phyloP scores from a whole-genome alignment of 192 early-diverging fungal species.

The Umbelopsis isabellina region DNA sequence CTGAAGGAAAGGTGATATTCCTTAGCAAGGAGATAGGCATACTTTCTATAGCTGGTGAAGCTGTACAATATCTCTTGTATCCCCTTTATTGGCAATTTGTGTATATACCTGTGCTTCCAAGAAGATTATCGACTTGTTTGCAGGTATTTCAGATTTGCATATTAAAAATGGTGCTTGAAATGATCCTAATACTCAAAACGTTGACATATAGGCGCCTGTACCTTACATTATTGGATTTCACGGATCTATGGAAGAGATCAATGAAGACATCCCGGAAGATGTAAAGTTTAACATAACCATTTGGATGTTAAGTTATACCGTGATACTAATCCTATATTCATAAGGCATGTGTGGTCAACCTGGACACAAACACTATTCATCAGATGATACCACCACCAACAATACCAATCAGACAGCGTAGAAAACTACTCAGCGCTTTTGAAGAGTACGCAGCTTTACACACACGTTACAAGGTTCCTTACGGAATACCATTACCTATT shows the following conservation, averaged over 20 bases:
- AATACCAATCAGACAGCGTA: constrained; percentile 63
- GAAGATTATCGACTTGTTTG: constrained; percentile 55
- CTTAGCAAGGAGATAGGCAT: constrained; percentile 68
- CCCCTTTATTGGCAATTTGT: constrained; percentile 82
- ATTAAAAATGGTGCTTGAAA: background rate
- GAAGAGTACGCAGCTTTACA: constrained; percentile 57
- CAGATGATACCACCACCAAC: constrained; percentile 43
- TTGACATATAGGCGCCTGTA: constrained; percentile 66
- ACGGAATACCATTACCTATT: constrained; percentile 60
- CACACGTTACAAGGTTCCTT: constrained; percentile 40
- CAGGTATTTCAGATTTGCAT: constrained; percentile 26
- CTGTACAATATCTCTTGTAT: constrained; percentile 65
- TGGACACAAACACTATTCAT: constrained; percentile 68
- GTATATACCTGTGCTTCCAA: constrained; percentile 75
- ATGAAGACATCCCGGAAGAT: constrained; percentile 63
- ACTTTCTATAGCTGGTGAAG: constrained; percentile 69
- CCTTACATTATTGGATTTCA: constrained; percentile 80
- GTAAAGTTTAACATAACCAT: constrained; percentile 40
- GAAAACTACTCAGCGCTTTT: constrained; percentile 64
- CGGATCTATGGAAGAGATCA: constrained; percentile 50
- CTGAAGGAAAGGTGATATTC: constrained; percentile 76
- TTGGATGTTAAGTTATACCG: background rate
- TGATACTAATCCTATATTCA: background rate
- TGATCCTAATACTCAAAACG: background rate
- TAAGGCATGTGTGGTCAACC: constrained; percentile 66